phyloP scores from a whole-genome alignment of 106 monocot genomes.

The Xerophyta viscosa region DNA sequence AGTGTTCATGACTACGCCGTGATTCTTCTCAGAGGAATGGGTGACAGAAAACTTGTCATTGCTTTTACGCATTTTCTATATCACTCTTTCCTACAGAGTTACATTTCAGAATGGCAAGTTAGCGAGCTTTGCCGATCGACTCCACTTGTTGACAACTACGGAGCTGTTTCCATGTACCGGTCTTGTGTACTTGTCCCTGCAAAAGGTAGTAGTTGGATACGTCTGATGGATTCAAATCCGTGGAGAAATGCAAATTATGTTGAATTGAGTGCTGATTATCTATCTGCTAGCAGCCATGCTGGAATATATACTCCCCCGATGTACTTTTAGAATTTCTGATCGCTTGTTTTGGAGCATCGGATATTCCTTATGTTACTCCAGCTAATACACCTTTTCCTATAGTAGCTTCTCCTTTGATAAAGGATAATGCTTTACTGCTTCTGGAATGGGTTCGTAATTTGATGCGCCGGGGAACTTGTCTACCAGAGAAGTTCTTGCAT shows the following conservation, averaged over 20 bases:
- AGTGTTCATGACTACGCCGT: neutral
- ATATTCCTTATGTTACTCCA: too few relatives aligned
- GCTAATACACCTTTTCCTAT: slow-evolving; percentile 11
- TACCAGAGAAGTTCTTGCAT: slow-evolving; percentile 19
- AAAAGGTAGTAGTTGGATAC: neutral
- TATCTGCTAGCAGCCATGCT: neutral
- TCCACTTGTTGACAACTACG: neutral
- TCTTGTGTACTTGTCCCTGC: neutral
- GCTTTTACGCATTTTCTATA: neutral
- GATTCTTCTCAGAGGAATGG: neutral
- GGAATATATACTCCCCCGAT: slow-evolving; percentile 3
- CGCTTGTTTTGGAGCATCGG: too few relatives aligned
- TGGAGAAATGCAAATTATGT: neutral
- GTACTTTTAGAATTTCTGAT: slow-evolving; percentile 28
- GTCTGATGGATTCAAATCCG: neutral
- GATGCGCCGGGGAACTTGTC: neutral
- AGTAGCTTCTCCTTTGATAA: slow-evolving; percentile 23
- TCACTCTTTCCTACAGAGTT: neutral
- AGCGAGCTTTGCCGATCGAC: neutral
- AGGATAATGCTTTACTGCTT: slow-evolving; percentile 29
- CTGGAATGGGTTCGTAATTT: slow-evolving; percentile 35
- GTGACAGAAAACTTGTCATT: neutral
- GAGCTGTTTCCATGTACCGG: neutral
- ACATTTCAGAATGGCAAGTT: neutral
- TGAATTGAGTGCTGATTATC: neutral